Percentiles rank a stretch among this genome's conserved stretches.
Conservation (phyloP, 306 rosid genomes). For the Dalbergia cultrata region DNA sequence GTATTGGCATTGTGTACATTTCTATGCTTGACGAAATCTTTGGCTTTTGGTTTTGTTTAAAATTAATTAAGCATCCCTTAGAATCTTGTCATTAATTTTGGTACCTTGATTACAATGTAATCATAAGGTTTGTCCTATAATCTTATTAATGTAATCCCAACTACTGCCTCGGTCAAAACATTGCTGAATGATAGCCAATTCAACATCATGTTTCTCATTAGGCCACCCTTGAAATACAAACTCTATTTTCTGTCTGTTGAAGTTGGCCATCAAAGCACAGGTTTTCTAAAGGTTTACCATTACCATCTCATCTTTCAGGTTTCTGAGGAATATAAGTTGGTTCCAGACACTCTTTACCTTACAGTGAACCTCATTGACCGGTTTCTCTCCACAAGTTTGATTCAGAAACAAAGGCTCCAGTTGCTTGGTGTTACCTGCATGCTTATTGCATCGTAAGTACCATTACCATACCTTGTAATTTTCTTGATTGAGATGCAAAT, state of each 20-base stretch:
- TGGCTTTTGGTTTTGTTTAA: not conserved
- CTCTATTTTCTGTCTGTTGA: constrained; percentile 1
- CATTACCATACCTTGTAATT: constrained; percentile 36
- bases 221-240: constrained; percentile 12
- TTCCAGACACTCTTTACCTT: constrained; percentile 93
- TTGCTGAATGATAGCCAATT: constrained; percentile 14
- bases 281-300: constrained; percentile 25
- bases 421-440: constrained; percentile 88
- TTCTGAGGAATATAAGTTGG: constrained; percentile 85
- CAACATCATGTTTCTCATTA: constrained; percentile 14
- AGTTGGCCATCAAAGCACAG: constrained; percentile 14
- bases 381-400: constrained; percentile 69
- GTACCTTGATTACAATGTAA: no score
- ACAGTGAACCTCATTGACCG: constrained; percentile 91
- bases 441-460: constrained; percentile 92
- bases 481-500: constrained; percentile 14
- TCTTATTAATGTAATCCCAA: not conserved
- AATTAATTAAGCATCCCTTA: no score
- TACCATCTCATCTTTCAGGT: constrained; percentile 67
- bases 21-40: constrained; percentile 3
- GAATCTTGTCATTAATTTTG: no score
- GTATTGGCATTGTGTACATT: constrained; percentile 17
- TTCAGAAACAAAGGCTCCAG: constrained; percentile 79
- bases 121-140: not conserved
- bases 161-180: constrained; percentile 2